phyloP scores from a whole-genome alignment of 805 yeast genomes.

The Kuraishia ogatae region DNA sequence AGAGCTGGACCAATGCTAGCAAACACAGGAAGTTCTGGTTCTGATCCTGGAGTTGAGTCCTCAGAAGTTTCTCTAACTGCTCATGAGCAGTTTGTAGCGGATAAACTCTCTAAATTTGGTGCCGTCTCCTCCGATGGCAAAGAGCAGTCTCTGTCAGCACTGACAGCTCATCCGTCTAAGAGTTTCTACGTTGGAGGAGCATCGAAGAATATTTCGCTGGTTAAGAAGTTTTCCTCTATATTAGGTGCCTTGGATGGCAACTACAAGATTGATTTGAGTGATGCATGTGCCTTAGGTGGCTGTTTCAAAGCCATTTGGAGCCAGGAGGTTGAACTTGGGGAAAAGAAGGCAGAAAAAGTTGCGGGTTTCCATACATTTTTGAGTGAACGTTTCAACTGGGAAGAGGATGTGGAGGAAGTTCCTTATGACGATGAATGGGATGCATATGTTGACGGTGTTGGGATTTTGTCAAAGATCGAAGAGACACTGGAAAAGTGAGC shows the following conservation, averaged over 20 bases:
- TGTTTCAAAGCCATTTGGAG: slow-evolving; percentile 84
- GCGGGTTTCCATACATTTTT: slow-evolving; percentile 35
- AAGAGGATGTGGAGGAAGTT: slow-evolving; percentile 34
- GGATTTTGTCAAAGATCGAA: slow-evolving; percentile 40
- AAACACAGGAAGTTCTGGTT: slow-evolving; percentile 7
- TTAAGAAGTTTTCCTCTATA: slow-evolving; percentile 59
- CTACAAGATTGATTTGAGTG: slow-evolving; percentile 65
- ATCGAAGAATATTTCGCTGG: slow-evolving; percentile 61
- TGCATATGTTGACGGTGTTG: slow-evolving; percentile 43
- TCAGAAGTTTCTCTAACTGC: not conserved
- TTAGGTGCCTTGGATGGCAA: slow-evolving; percentile 61
- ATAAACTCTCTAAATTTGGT: slow-evolving; percentile 26
- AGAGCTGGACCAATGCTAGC: slow-evolving; percentile 74
- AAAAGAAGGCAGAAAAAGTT: slow-evolving; percentile 9
- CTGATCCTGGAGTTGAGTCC: slow-evolving; percentile 2
- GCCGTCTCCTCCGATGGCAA: slow-evolving; percentile 41
- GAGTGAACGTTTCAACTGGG: slow-evolving; percentile 38
- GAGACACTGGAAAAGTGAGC: slow-evolving; percentile 4
- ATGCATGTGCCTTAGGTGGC: slow-evolving; percentile 91
- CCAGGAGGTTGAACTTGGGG: slow-evolving; percentile 22
- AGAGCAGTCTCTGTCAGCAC: slow-evolving; percentile 30
- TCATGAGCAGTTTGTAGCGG: slow-evolving; percentile 13
- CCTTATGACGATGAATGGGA: slow-evolving; percentile 35
- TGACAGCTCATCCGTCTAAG: slow-evolving; percentile 51
- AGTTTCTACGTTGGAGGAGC: slow-evolving; percentile 87